phyloP scores from a whole-genome alignment of 768 basidiomycete genomes.

The Kwoniella heveanensis region DNA sequence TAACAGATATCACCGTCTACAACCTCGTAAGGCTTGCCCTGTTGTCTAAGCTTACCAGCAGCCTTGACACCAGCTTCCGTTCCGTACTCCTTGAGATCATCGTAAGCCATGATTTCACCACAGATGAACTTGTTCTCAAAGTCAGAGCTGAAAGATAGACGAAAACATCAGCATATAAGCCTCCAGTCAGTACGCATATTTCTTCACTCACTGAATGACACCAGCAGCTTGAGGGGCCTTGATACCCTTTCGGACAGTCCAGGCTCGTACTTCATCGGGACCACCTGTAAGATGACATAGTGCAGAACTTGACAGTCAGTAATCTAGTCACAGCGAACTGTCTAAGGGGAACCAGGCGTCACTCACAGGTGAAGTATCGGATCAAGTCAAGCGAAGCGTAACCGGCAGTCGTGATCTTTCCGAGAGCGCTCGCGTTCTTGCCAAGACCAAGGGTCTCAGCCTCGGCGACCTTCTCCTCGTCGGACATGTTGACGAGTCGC shows the following conservation, averaged over 20 bases:
- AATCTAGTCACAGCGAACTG: too few species aligned
- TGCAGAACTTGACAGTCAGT: too few species aligned
- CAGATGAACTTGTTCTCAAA: conserved; percentile 98
- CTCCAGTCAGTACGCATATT: too few species aligned
- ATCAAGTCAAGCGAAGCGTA: conserved; percentile 79
- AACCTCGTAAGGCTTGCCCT: conserved; percentile 77
- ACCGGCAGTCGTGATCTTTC: conserved; percentile 93
- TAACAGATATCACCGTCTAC: conserved; percentile 54
- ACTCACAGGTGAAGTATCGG: conserved; percentile 65
- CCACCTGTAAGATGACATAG: conserved; percentile 59
- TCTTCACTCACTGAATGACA: conserved; percentile 87
- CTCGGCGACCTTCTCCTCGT: conserved; percentile 66
- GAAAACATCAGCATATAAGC: too few species aligned
- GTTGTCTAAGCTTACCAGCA: conserved; percentile 87
- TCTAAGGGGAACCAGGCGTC: too few species aligned
- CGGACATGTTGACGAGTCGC: conserved; percentile 73
- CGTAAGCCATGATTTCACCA: conserved; percentile 92
- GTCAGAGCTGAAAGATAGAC: conserved; percentile 66
- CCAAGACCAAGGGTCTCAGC: conserved; percentile 72
- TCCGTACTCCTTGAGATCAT: conserved; percentile 86
- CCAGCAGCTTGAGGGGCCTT: conserved; percentile 97
- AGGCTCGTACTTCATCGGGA: conserved; percentile 93
- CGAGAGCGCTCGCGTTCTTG: conserved; percentile 65
- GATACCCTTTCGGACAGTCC: conserved; percentile 91
- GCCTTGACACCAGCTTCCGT: conserved; percentile 90